Percentiles rank a stretch among this genome's conserved stretches.
phyloP scores from a whole-genome alignment of 1,284 basidiomycete genomes.

The Ceratobasidium sp. region DNA sequence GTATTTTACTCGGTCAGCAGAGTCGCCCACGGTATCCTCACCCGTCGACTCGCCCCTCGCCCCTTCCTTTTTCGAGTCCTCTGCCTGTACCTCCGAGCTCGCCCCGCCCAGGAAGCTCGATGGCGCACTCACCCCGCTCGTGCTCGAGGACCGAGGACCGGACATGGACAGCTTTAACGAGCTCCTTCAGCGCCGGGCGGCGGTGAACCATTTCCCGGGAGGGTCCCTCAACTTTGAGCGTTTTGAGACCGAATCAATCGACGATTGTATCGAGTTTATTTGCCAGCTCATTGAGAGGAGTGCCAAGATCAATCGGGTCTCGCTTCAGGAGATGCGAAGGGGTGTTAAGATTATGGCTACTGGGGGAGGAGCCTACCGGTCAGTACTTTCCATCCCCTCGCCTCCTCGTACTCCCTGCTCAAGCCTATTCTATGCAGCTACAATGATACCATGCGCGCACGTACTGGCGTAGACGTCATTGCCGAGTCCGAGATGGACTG shows the following conservation, averaged over 20 bases:
- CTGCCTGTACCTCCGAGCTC: conserved; percentile 54
- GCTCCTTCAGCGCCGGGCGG: conserved; percentile 69
- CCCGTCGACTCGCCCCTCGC: conserved; percentile 67
- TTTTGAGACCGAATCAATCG: conserved; percentile 93
- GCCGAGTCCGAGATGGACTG: conserved; percentile 99
- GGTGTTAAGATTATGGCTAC: conserved; percentile 98
- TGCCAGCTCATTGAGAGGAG: conserved; percentile 87
- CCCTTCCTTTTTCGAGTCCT: conserved; percentile 54
- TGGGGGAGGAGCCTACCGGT: conserved; percentile 89
- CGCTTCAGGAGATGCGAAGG: conserved; percentile 89
- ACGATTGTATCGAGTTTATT: conserved; percentile 89
- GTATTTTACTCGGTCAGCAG: conserved; percentile 94
- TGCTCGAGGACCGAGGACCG: conserved; percentile 61
- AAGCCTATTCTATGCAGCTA: conserved; percentile 62
- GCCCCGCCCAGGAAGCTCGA: conserved; percentile 59
- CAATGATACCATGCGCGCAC: conserved; percentile 81
- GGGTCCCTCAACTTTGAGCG: conserved; percentile 98
- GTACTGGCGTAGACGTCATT: conserved; percentile 85
- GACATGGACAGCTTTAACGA: conserved; percentile 55
- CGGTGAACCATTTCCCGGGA: conserved; percentile 88
- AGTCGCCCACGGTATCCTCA: conserved; percentile 68
- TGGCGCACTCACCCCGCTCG: conserved; percentile 84
- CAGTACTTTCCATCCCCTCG: neutral
- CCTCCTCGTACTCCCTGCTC: too few species aligned
- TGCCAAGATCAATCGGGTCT: conserved; percentile 88